These are phyloP conservation scores for Saccharomycopsis sp. DNA, from an alignment of 805 yeast genomes.

Conservation along the genomic window DNA sequence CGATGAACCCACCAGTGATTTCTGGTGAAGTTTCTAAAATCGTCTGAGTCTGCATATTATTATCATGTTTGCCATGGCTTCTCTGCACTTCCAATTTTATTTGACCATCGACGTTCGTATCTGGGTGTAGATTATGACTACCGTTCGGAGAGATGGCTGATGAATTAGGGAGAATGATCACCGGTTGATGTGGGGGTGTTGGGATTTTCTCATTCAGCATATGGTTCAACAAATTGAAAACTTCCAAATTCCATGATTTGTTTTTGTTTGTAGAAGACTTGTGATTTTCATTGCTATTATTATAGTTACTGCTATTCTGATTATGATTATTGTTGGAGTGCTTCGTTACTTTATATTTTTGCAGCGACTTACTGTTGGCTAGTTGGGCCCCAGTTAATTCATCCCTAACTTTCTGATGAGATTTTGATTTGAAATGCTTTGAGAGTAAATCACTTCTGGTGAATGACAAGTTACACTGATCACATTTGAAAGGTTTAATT, in stretches of 20 bases:
- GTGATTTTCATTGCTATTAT: no score
- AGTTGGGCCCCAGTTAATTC: not conserved
- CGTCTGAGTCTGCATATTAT: not conserved
- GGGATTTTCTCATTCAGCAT: conserved; percentile 2
- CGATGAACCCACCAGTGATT: conserved; percentile 16
- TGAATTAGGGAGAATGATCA: conserved; percentile 5
- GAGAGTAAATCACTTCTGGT: conserved; percentile 19
- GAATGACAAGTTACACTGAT: conserved; percentile 17
- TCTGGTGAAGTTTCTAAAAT: conserved; percentile 4
- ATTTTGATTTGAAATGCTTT: conserved; percentile 19
- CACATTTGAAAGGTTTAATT: conserved; percentile 19
- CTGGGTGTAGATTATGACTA: no score
- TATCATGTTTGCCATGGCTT: not conserved
- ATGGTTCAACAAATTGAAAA: conserved; percentile 1
- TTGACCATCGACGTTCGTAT: no score
- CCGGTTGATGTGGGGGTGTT: conserved; percentile 13
- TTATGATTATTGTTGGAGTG: not conserved
- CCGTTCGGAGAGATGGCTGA: no score
- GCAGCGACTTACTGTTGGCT: not conserved
- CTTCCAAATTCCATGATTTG: no score
- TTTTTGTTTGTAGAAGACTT: no score
- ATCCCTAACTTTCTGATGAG: conserved; percentile 15
- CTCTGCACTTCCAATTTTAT: no score
- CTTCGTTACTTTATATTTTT: not conserved
- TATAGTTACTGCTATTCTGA: not conserved